Evolutionary conservation across 2,329 filamentous ascomycete genomes (phyloP), one percentile per base, ranked within the genome.

Genomic region (Aspergillus novofumigatus): DNA sequence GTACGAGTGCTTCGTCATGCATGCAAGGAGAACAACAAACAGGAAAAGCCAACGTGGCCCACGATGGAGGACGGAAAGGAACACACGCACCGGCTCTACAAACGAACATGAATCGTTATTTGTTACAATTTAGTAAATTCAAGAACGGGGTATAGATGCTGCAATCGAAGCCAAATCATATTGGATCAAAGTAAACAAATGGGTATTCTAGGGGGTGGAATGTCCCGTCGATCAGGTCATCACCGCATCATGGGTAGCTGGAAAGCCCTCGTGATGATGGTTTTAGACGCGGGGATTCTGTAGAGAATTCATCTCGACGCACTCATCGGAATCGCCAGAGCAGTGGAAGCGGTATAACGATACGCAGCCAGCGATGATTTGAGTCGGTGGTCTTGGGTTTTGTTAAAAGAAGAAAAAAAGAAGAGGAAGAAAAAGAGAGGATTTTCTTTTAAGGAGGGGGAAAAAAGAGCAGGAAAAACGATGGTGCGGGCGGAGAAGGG

Each of bases 271-370:
- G 84, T 86, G 83, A 86, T 83, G 83, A 90, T 87, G 87, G 88
- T 91, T 91, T 91, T 91, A 88, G 80, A 87, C 85, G 83, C 83
- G 86, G 82, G 75, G n/a, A 23, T 47, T 73, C 76, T 57, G 55
- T 62, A 69, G 44, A 47, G 69, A 59, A 69, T 81, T 79, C 69
- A 77, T 91, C 87, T 90, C 78, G 87, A 88, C 87, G 77, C 80
- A 83, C 83, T 75, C 82, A 83, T 84, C 84, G 84, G 84, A 88
- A 80, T 87, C 84, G 81, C 80, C 85, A 88, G 83, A 80, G 80
- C 82, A 84, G 81, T 86, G 67, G 78, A 71, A 67, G 71, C 66
- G 59, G 62, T 62, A 69, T 67, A 59, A 53, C 56, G 50, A 56
- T 62, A 67, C 60, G 80, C 80, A 81, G 80, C 82, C 83, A 84